phyloP scores from a whole-genome alignment of 2,329 filamentous ascomycete genomes.

The Verticillium tricorpus region DNA sequence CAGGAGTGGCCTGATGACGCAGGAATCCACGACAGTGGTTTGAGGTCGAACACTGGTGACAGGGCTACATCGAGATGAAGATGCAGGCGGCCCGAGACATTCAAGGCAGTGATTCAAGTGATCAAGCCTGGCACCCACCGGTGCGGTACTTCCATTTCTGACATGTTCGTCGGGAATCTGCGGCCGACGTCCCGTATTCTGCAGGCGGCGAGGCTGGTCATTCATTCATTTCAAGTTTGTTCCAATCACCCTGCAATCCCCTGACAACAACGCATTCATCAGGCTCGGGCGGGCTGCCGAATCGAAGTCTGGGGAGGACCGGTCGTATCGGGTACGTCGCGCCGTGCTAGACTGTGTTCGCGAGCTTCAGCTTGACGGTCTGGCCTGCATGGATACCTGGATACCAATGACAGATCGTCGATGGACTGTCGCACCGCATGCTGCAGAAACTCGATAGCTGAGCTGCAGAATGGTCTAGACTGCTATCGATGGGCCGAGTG shows the following conservation, averaged over 20 bases:
- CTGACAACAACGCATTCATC: no score
- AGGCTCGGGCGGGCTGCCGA: no score
- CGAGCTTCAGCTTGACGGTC: no score
- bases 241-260: neutral
- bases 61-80: neutral
- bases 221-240: neutral
- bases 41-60: neutral
- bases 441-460: neutral
- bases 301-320: no score
- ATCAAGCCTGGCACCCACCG: neutral
- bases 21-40: neutral
- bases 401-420: neutral
- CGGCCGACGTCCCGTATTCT: neutral
- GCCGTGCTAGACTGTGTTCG: no score
- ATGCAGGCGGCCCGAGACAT: neutral
- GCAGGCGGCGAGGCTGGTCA: neutral
- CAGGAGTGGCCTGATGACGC: neutral
- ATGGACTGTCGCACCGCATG: neutral
- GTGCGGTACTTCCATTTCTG: neutral
- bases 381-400: neutral
- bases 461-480: neutral
- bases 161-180: neutral
- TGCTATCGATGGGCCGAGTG: neutral
- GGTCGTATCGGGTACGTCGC: no score
- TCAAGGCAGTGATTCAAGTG: neutral